Evolutionary conservation across 75 land plant genomes (phyloP), one percentile per base, ranked within the genome.

Genomic region (Cunninghamia lanceolata): DNA sequence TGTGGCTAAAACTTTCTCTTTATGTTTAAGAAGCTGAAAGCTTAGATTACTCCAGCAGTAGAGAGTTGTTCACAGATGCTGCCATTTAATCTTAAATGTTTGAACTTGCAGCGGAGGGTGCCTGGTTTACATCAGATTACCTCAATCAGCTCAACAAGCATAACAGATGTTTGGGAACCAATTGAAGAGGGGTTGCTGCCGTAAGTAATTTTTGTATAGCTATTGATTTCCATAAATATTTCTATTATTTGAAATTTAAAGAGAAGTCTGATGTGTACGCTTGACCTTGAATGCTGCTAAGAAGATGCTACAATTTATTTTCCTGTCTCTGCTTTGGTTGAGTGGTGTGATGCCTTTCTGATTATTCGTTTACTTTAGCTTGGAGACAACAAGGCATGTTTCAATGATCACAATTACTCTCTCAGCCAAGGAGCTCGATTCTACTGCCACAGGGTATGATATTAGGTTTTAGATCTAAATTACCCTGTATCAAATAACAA

Each of bases 161-260:
- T 98, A 75, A 98, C 99, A 56, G 99, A 98, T 91, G 86, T 91
- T 2, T 98, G 99, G 99, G 96, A 96, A 82, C 99, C 99, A 79
- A 94, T 98, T 84, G 99, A 98, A 86, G 99, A 98, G 83, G 99
- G 99, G 19, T 99, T 98, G 89, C 86, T 94, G 32, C 96, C 96
- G 98, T 97, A 91, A 90, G 98, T 90, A 35, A 68, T 54, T 36
- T 52, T 66, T n/a, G 4, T 14, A 17, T 40, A 30, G 14, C 3
- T 83, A 25, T 4, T 70, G 50, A 63, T 36, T 42, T 28, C 52
- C 11, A 75, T 53, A 45, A 38, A 10, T 47, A 0, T 10, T 13
- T 50, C 1, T 50, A 0, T 13, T 13, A 2, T 50, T 47, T 47
- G 52, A 47, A 47, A 9, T 10, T 13, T 47, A 47, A 9, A 80